phyloP scores from a whole-genome alignment of 306 rosid genomes.

The Castanea sativa region DNA sequence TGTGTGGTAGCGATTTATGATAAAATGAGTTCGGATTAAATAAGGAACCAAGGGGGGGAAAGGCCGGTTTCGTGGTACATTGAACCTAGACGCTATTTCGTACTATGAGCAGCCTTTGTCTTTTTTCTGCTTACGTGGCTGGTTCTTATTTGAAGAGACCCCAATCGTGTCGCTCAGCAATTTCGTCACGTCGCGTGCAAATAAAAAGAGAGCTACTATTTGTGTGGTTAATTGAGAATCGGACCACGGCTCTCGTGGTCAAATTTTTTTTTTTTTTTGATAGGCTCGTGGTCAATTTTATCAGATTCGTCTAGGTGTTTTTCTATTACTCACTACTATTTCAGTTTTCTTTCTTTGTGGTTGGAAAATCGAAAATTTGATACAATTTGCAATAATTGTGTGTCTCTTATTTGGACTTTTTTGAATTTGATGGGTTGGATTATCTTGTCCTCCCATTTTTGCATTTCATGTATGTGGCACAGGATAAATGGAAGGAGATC shows the following conservation, averaged over 20 bases:
- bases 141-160: background rate
- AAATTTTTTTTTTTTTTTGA: background rate
- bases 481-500: too few relatives aligned
- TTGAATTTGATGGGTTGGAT: too few relatives aligned
- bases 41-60: background rate
- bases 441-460: too few relatives aligned
- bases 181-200: conserved; percentile 31
- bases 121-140: conserved; percentile 20
- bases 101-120: background rate
- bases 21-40: conserved; percentile 2
- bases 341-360: too few relatives aligned
- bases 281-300: background rate
- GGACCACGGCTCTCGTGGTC: background rate
- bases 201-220: background rate
- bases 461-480: too few relatives aligned
- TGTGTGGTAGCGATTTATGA: background rate
- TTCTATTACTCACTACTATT: background rate
- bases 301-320: background rate
- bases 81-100: conserved; percentile 49
- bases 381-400: too few relatives aligned
- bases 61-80: conserved; percentile 34
- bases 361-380: too few relatives aligned
- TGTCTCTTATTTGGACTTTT: too few relatives aligned
- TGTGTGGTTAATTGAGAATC: too few relatives aligned
- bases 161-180: conserved; percentile 27